Conservation (phyloP, 2,329 filamentous ascomycete species). For the Incumbomyces lentus region DNA sequence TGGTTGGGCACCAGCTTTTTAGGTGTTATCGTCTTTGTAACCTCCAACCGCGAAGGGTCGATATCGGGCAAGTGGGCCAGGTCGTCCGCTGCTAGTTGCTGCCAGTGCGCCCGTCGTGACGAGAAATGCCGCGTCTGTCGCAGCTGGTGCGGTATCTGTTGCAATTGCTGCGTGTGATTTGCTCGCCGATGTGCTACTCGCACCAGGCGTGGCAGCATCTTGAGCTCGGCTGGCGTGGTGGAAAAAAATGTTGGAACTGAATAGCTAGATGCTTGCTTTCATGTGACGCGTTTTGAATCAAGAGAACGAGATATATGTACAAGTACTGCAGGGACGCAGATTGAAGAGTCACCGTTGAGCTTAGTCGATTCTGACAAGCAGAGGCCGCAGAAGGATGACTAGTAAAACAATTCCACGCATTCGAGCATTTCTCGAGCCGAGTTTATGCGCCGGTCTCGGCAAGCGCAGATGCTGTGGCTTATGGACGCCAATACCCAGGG, state of each 20-base stretch:
- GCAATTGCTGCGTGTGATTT: background rate
- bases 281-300: background rate
- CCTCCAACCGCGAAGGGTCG: constrained; percentile 63
- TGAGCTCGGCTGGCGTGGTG: background rate
- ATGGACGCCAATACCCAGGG: too few species aligned
- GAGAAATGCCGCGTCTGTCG: constrained; percentile 13
- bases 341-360: constrained; percentile 3
- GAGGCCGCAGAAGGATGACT: background rate
- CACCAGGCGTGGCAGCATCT: constrained; percentile 6
- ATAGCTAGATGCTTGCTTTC: background rate
- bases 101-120: constrained; percentile 11
- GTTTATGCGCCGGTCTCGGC: too few species aligned
- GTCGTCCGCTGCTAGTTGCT: constrained; percentile 12
- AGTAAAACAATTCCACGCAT: too few species aligned
- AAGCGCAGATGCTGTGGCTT: too few species aligned
- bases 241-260: background rate
- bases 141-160: background rate
- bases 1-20: constrained; percentile 64
- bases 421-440: too few species aligned
- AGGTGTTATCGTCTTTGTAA: constrained; percentile 65
- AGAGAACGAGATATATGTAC: constrained; percentile 24
- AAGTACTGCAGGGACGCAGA: constrained; percentile 7
- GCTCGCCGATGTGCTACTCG: background rate
- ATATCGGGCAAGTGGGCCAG: constrained; percentile 47
- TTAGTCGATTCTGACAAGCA: background rate